Conservation (phyloP, 2,329 filamentous ascomycete genomes). For the Sodiomyces alkalinus region DNA sequence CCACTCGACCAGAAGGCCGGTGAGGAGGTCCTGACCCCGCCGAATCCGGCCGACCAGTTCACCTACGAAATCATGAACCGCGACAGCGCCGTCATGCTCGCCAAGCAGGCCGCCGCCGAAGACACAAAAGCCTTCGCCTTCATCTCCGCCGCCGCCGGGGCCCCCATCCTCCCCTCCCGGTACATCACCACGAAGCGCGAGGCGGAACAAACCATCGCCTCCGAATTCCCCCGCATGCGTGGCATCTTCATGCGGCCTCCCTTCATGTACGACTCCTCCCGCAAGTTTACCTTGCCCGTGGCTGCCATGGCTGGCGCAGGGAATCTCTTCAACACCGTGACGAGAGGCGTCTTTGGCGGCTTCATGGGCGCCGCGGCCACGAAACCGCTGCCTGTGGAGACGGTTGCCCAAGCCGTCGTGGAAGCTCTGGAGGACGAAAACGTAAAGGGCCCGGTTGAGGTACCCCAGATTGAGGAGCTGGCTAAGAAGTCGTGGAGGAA, state of each 20-base stretch:
- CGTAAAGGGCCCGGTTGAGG: constrained; percentile 62
- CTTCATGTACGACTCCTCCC: constrained; percentile 77
- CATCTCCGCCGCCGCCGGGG: constrained; percentile 76
- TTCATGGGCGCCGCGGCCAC: constrained; percentile 71
- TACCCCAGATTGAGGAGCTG: constrained; percentile 65
- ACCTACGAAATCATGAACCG: constrained; percentile 98
- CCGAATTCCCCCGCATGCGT: constrained; percentile 59
- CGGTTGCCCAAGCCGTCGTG: constrained; percentile 78
- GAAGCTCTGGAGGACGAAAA: constrained; percentile 66
- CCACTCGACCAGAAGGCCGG: constrained; percentile 45
- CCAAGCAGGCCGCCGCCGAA: constrained; percentile 54
- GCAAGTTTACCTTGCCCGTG: constrained; percentile 71
- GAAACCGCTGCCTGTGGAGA: constrained; percentile 77
- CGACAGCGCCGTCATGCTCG: constrained; percentile 71
- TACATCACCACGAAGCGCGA: constrained; percentile 90
- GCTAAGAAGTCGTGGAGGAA: constrained; percentile 77
- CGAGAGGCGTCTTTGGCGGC: constrained; percentile 59
- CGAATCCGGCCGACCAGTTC: constrained; percentile 58
- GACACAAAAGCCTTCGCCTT: constrained; percentile 63
- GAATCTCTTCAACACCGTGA: constrained; percentile 59
- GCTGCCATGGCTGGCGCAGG: constrained; percentile 64
- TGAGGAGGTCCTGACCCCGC: constrained; percentile 45
- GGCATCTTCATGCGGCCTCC: constrained; percentile 71
- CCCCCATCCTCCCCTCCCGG: constrained; percentile 66
- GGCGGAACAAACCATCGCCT: constrained; percentile 63